Conservation (phyloP, 805 yeast genomes). For the Wickerhamomyces sydowiorum region DNA sequence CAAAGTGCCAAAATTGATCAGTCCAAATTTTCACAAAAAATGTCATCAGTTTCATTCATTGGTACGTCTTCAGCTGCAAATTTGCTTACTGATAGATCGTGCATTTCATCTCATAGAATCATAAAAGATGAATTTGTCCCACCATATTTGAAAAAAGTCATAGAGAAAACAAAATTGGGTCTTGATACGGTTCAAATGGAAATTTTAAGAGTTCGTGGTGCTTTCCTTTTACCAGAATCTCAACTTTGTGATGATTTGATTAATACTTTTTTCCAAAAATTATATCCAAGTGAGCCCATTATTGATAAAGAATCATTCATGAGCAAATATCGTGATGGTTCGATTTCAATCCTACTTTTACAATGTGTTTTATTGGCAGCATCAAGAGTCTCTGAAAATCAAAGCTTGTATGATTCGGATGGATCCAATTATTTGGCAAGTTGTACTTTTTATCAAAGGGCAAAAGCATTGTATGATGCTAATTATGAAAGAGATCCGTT, state of each 20-base stretch:
- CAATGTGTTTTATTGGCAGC: slow-evolving; percentile 70
- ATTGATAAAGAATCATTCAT: slow-evolving; percentile 58
- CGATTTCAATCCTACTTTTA: slow-evolving; percentile 56
- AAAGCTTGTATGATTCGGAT: slow-evolving; percentile 39
- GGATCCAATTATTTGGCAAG: slow-evolving; percentile 46
- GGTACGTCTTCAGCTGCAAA: slow-evolving; percentile 47
- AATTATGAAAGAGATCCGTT: slow-evolving; percentile 63
- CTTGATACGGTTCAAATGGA: slow-evolving; percentile 59
- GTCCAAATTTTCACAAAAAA: slow-evolving; percentile 16
- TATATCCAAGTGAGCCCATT: slow-evolving; percentile 68
- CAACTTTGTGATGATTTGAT: slow-evolving; percentile 56
- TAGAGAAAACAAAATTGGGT: slow-evolving; percentile 21
- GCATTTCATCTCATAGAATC: slow-evolving; percentile 37
- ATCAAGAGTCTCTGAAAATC: slow-evolving; percentile 51
- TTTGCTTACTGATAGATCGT: slow-evolving; percentile 8
- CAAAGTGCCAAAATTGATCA: slow-evolving; percentile 24
- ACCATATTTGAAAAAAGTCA: slow-evolving; percentile 14
- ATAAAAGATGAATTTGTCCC: slow-evolving; percentile 21
- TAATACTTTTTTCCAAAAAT: slow-evolving; percentile 52
- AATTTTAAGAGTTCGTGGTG: slow-evolving; percentile 58
- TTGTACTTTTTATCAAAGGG: slow-evolving; percentile 60
- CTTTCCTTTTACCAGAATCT: slow-evolving; percentile 60
- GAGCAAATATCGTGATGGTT: slow-evolving; percentile 46
- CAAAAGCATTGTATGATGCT: slow-evolving; percentile 69
- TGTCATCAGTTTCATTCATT: slow-evolving; percentile 35